Percentiles rank a stretch among this genome's conserved stretches.
phyloP scores from a whole-genome alignment of 805 yeast species.

The Candida khao-thaluensis region DNA sequence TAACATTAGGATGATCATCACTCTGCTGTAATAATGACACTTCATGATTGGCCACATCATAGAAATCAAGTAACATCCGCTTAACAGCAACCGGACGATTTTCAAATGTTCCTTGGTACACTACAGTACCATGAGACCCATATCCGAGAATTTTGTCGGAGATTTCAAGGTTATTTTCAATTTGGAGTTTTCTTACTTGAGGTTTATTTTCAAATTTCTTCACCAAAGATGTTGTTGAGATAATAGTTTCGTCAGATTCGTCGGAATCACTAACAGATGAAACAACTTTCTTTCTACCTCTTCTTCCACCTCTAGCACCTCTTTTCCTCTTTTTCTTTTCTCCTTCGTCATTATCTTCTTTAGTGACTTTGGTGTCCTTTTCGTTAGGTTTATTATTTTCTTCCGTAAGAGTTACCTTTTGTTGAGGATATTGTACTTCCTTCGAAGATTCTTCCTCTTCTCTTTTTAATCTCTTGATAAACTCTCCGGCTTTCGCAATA shows the following conservation, averaged over 20 bases:
- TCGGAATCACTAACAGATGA: conserved; percentile 2
- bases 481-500: conserved; percentile 35
- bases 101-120: conserved; percentile 85
- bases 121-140: conserved; percentile 97
- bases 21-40: conserved; percentile 85
- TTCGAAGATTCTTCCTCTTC: conserved; percentile 1
- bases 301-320: conserved; percentile 82
- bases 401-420: neutral
- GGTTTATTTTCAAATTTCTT: conserved; percentile 20
- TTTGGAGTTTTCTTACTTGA: conserved; percentile 35
- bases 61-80: conserved; percentile 88
- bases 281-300: conserved; percentile 39
- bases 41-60: conserved; percentile 91
- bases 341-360: neutral
- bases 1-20: conserved; percentile 95
- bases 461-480: conserved; percentile 15
- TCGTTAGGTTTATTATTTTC: neutral
- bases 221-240: conserved; percentile 30
- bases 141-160: conserved; percentile 83
- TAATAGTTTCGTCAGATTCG: conserved; percentile 14
- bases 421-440: neutral
- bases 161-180: conserved; percentile 54
- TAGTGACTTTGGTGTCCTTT: neutral
- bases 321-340: conserved; percentile 66
- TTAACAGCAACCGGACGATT: conserved; percentile 95